Conservation (phyloP, 768 basidiomycete genomes). For the Calocera viscosa region DNA sequence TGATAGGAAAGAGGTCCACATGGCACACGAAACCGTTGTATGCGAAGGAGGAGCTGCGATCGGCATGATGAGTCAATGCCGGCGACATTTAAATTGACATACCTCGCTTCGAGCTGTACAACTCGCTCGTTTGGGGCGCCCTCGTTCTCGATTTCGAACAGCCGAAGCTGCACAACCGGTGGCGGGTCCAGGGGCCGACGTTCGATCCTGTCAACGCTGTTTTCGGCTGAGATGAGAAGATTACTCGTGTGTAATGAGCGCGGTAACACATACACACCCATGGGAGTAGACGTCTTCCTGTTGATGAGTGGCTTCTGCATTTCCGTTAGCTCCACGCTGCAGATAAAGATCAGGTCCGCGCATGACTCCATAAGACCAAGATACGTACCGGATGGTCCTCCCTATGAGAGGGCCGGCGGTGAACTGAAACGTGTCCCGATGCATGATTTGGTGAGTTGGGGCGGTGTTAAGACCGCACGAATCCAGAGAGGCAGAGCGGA, state of each 20-base stretch:
- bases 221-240: neutral
- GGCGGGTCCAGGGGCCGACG: conserved; percentile 55
- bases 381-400: conserved; percentile 29
- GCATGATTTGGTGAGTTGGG: neutral
- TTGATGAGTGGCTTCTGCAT: conserved; percentile 51
- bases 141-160: conserved; percentile 37
- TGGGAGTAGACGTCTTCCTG: conserved; percentile 33
- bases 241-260: neutral
- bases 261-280: conserved; percentile 12
- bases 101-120: conserved; percentile 26
- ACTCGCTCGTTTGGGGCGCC: conserved; percentile 34
- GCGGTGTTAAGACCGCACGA: no score
- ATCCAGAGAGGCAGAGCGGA: no score
- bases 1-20: conserved; percentile 60
- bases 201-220: conserved; percentile 37
- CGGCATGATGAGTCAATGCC: conserved; percentile 3
- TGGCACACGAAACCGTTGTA: conserved; percentile 61
- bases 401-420: conserved; percentile 50
- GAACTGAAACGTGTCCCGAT: conserved; percentile 31
- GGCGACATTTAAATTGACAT: conserved; percentile 9
- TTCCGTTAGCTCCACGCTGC: conserved; percentile 32
- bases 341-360: no score
- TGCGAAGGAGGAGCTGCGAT: conserved; percentile 28
- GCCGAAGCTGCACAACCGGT: conserved; percentile 43
- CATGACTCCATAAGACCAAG: no score